A percentile compares a stretch with the other conserved stretches of the same genome.
Conservation (phyloP, 306 rosid genomes). For the Heteromeles arbutifolia region DNA sequence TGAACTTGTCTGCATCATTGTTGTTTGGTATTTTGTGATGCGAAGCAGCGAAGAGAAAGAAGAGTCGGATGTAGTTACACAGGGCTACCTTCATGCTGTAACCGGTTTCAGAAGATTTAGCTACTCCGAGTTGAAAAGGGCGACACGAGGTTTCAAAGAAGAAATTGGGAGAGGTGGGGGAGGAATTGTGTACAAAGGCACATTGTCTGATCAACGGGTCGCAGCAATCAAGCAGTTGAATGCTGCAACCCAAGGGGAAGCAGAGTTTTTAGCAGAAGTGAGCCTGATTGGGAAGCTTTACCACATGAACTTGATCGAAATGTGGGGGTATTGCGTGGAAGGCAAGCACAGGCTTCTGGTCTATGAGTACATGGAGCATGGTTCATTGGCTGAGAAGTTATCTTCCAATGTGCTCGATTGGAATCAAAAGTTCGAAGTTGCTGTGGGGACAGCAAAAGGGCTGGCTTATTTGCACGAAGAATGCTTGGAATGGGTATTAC, state of each 20-base stretch:
- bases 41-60: background rate
- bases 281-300: constrained; percentile 49
- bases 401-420: constrained; percentile 31
- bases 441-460: constrained; percentile 46
- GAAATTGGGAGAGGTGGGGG: constrained; percentile 59
- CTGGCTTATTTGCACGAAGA: constrained; percentile 55
- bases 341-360: constrained; percentile 46
- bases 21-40: constrained; percentile 24
- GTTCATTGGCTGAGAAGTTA: constrained; percentile 30
- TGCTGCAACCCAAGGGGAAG: constrained; percentile 46
- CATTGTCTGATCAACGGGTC: constrained; percentile 31
- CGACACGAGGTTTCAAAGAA: constrained; percentile 35
- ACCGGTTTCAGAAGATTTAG: constrained; percentile 41
- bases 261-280: constrained; percentile 50
- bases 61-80: background rate
- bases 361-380: constrained; percentile 45
- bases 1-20: constrained; percentile 26
- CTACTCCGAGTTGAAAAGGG: constrained; percentile 41
- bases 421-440: constrained; percentile 34
- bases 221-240: constrained; percentile 37
- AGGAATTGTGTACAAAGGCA: constrained; percentile 44
- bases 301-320: constrained; percentile 56
- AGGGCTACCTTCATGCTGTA: constrained; percentile 30
- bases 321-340: constrained; percentile 54
- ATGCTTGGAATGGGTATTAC: constrained; percentile 64